Base-by-base conservation (phyloP, 176 grass and related monocot genomes). In the Panicum miliaceum region DNA sequence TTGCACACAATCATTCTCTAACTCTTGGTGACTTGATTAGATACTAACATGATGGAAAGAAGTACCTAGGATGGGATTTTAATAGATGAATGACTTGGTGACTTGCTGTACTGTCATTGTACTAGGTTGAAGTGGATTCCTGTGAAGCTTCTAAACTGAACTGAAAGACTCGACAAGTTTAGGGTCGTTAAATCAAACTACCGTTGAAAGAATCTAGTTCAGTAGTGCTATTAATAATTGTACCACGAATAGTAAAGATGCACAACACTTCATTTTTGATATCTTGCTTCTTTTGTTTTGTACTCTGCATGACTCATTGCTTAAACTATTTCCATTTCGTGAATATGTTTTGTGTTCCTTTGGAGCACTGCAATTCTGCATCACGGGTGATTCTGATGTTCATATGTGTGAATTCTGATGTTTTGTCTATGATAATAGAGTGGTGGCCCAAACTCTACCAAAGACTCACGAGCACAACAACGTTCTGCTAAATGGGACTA, bases 391-490 rank as follows among this genome's bases (percentile, higher is more conserved):
- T 68, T 20, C 58, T 90, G 68, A 84, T 80, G 3, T 68, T 80
- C 9, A 67, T 18, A 52, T 68, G 4, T 80, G 2, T 25, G 13
- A 74, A 32, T 32, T 32, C 29, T 32, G 29, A 32, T 32, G 29
- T 32, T 32, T 32, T 68, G 19, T 74, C 41, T 87, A 12, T 59
- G 66, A 67, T 80, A 40, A 62, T 35, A 90, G 89, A 88, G 47
- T 73, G 68, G 56, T 68, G 58, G 36, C 56, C 35, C 85, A 74
- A 73, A 74, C 56, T 81, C 36, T 35, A 59, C 82, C 45, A 76
- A 88, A 90, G 73, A 77, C 52, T 62, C 51, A 76, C 2, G 89
- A 72, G 35, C 78, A 72, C 20, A 81, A 37, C 27, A 59, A 80
- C 58, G 23, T 91, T 19, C 64, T 9, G 66, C 78, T 64, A 77